Evolutionary conservation across 2,329 filamentous ascomycete species (phyloP), one percentile per base, ranked within the genome.

Genomic region (Clonostachys solani): DNA sequence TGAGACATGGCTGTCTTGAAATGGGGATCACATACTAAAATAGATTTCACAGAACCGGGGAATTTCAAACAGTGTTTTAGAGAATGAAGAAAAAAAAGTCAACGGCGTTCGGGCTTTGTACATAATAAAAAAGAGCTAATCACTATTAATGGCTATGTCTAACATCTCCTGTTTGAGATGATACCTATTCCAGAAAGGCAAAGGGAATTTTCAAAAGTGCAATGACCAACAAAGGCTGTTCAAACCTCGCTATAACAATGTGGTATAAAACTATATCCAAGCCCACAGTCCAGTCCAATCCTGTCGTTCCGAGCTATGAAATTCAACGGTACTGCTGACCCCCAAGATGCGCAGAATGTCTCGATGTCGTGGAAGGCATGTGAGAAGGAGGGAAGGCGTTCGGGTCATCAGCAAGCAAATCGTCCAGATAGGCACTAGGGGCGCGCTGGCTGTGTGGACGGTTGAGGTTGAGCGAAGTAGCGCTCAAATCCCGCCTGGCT

Each of bases 381-480:
- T 67, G 56, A 40, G 59, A 60, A 13, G 75, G 72, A 12, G 77
- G 77, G 46, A 80, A 70, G 53, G 68, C 64, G 36, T 70, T 69
- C 6, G 75, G 73, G 59, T 91, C 85, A 52, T 87, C 88, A 59
- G 91, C 89, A 51, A 96, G 86, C 44, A 97, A 68, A 63, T 96
- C 91, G 50, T 97, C 92, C 37, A 97, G 74, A 62, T 91, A 96
- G 16, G 90, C 89, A 63, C 89, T 95, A 0, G 92, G 92, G 15
- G 91, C 87, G 48, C 92, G 77, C 48, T 83, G 83, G 46, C 82
- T 85, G 13, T 82, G 75, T 15, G 58, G 57, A 5, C 52, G 50
- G 47, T 80, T 75, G 52, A 86, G 74, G 55, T 83, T 86, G 52
- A 92, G 61, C 5, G 83, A 85, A 61, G 84, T 91, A 40, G 77